Evolutionary conservation across 2,329 filamentous ascomycete species (phyloP), one percentile per base, ranked within the genome.

Genomic region (Blastomyces emzantsi): DNA sequence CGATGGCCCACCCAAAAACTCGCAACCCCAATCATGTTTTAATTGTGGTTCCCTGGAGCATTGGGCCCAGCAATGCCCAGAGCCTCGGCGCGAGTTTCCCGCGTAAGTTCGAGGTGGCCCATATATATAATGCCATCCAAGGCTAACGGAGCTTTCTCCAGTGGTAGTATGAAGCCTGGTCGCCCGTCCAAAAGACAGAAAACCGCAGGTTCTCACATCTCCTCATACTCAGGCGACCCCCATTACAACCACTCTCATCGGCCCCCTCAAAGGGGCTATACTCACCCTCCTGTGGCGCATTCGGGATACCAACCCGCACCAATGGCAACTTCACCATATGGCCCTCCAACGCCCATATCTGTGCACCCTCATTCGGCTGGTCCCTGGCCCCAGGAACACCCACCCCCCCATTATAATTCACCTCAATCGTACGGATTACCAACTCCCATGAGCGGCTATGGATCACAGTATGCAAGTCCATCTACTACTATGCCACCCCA

Each of bases 61-160:
- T 64, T 71, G 69, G 67, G 73, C 72, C 47, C 73, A 75, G 54
- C 67, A 73, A 58, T 75, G 73, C 62, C 72, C 73, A 22, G 72
- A 74, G 63, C 68, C 70, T 55, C 71, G 70, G 45, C 68, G 71
- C 57, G 66, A 70, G 51, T 66, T 69, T 59, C 71, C 72, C 60
- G 68, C 68, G 73, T 75, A 68, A 69, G 73, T 73, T 43, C 58
- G 15, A 28, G 22, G 9, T 41, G 22, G 17, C n/a, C 3, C 22
- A 22, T 19, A 9, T 25, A 39, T 52, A 22, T 25, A 25, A 39
- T 59, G 15, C 39, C 47, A 13, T 63, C 19, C 25, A 51, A 62
- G 39, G 62, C 63, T 66, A 63, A 66, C 61, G 47, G 22, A 60
- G 47, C 22, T 45, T 28, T 60, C 62, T 36, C 49, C 60, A 70